These are phyloP conservation scores for Pyrenopolyporus hunteri DNA, from an alignment of 495 filamentous ascomycete genomes.

Conservation along the genomic window DNA sequence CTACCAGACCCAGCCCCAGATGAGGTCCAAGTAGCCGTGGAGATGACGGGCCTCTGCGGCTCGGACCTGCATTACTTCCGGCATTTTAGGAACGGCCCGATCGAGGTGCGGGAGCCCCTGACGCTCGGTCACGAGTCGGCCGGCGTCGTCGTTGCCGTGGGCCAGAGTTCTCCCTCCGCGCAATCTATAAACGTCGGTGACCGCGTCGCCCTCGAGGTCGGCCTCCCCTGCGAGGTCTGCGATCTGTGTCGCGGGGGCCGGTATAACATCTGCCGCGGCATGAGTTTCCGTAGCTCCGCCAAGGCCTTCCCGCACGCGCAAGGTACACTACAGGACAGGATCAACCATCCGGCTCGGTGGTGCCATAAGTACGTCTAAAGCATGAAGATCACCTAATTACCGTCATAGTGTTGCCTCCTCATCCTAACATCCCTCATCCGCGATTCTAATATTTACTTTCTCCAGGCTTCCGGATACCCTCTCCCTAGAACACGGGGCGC, in stretches of 20 bases:
- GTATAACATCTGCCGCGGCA: slow-evolving; percentile 84
- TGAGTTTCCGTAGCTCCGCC: slow-evolving; percentile 80
- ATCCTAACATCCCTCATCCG: neutral
- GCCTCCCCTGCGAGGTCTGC: slow-evolving; percentile 77
- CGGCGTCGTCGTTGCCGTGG: slow-evolving; percentile 61
- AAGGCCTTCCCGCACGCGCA: slow-evolving; percentile 80
- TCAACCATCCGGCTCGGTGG: slow-evolving; percentile 76
- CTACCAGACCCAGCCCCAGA: slow-evolving; percentile 49
- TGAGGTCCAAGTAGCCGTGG: slow-evolving; percentile 64
- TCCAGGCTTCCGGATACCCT: slow-evolving; percentile 64
- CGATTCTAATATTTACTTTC: neutral
- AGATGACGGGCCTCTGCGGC: slow-evolving; percentile 69
- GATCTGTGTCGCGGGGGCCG: slow-evolving; percentile 68
- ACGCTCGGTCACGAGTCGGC: slow-evolving; percentile 68
- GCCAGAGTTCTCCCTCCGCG: slow-evolving; percentile 42
- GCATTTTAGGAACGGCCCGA: slow-evolving; percentile 71
- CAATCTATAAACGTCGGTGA: slow-evolving; percentile 61
- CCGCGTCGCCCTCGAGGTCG: slow-evolving; percentile 81
- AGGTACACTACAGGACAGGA: slow-evolving; percentile 79
- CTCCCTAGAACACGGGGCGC: slow-evolving; percentile 70
- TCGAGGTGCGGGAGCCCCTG: slow-evolving; percentile 66
- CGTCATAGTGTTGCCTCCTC: neutral
- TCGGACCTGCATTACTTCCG: slow-evolving; percentile 73
- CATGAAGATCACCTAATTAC: neutral
- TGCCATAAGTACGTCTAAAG: slow-evolving; percentile 61